phyloP scores from a whole-genome alignment of 2,329 filamentous ascomycete species.

The Ceratocystis cacaofunesta region DNA sequence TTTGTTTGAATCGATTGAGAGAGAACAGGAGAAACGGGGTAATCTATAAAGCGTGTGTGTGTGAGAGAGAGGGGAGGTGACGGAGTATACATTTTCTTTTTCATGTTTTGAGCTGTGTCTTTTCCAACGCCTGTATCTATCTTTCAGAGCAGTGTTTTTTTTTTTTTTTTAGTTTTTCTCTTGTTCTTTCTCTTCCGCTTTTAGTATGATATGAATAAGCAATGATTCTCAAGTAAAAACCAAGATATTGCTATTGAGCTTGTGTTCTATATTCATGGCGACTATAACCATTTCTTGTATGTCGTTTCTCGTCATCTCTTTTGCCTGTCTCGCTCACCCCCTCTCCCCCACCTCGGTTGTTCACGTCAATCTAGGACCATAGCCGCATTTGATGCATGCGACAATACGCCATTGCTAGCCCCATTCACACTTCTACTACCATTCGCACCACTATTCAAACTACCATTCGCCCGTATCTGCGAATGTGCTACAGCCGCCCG shows the following conservation, averaged over 20 bases:
- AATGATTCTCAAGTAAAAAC: not conserved
- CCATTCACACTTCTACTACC: constrained; percentile 18
- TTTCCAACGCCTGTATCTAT: not conserved
- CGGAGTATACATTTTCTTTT: not conserved
- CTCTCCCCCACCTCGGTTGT: not conserved
- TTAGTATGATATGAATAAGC: not conserved
- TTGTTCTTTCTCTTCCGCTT: not conserved
- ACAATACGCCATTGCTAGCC: constrained; percentile 1
- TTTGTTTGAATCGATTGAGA: constrained; percentile 86
- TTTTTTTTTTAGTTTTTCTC: not conserved
- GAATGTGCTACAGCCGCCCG: constrained; percentile 20
- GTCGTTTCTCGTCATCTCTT: not conserved
- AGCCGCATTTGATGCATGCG: constrained; percentile 25
- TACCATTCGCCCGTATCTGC: constrained; percentile 1
- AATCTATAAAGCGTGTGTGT: constrained; percentile 45
- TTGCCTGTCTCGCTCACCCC: not conserved
- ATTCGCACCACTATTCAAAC: constrained; percentile 21
- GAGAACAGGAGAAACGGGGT: constrained; percentile 74
- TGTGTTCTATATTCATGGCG: not conserved
- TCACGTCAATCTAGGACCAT: constrained; percentile 30
- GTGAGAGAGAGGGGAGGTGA: not conserved
- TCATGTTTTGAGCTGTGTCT: not conserved
- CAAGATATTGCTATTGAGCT: not conserved
- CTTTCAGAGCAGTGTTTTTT: not conserved
- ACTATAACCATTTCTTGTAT: not conserved